Evolutionary conservation across 2,329 filamentous ascomycete genomes (phyloP), one percentile per base, ranked within the genome.

Genomic region (Fusarium sp.): DNA sequence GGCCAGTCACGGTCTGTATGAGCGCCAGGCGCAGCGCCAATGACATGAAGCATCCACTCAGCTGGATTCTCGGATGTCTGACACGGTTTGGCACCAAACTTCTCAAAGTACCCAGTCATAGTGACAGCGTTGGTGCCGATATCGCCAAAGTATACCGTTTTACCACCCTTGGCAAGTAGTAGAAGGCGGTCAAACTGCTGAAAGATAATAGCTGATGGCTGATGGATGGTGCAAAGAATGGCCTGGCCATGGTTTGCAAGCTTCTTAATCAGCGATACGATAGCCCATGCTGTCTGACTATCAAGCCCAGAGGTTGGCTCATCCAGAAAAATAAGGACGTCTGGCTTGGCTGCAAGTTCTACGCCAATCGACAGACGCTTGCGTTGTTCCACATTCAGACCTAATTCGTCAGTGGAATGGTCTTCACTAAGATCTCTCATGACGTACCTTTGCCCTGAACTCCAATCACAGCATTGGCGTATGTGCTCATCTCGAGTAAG

Each of bases 51-150:
- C 63, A 70, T 70, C 56, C 56, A 70, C 22, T 71, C 92, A 39
- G 92, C 92, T 2, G 92, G 92, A 77, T 96, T 96, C 26, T 89
- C 90, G 7, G 86, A 86, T 1, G 80, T 69, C 1, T 87, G 89
- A 76, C 91, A 94, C 30, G 82, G 75, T 20, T 80, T 81, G 1
- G 88, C 90, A 48, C 90, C 90, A 68, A 93, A 88, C 41, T 86
- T 83, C 76, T 92, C 91, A 71, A 96, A 95, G 78, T 96, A 96
- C 49, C 82, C 81, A 1, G 87, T 90, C 71, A 96, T 79, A 2
- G 82, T 86, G 61, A 85, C 80, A 1, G 90, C 91, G 76, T 91
- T 89, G 64, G 89, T 78, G 63, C 92, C 92, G 61, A 95, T 89
- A 3, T 92, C 87, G 47, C 66, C 67, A 26, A 67, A 70, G 22